Evolutionary conservation across 1,139 yeast genomes (phyloP).

Genomic region (Trichomonascaceae sp.): DNA sequence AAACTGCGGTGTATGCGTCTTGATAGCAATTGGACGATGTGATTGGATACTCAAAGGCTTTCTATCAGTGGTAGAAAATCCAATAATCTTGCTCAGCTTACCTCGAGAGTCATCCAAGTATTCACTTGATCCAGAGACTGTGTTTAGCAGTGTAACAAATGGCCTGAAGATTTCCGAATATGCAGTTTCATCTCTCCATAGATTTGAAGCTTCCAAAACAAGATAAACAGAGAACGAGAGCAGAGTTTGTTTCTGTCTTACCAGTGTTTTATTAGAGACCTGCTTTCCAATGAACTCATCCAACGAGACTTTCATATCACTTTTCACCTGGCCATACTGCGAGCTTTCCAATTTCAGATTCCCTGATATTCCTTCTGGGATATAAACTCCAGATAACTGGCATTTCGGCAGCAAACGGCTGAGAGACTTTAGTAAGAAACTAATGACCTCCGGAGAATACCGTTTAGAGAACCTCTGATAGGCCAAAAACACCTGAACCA

Average conservation of each 20-base stretch:
- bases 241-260: not conserved
- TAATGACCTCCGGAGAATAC: constrained; percentile 64
- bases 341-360: not conserved
- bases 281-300: not conserved
- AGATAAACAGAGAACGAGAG: constrained; percentile 7
- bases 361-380: not conserved
- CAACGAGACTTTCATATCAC: not conserved
- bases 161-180: constrained; percentile 52
- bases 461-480: constrained; percentile 81
- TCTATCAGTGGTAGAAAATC: constrained; percentile 48
- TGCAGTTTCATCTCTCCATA: constrained; percentile 65
- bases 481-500: constrained; percentile 57
- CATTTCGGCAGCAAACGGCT: not conserved
- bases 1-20: constrained; percentile 82
- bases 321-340: not conserved
- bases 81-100: constrained; percentile 46
- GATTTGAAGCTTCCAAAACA: constrained; percentile 19
- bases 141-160: constrained; percentile 25
- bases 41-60: constrained; percentile 75
- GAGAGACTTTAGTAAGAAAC: constrained; percentile 4
- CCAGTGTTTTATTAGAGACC: not conserved
- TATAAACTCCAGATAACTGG: not conserved
- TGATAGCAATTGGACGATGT: constrained; percentile 82
- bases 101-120: constrained; percentile 9
- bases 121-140: constrained; percentile 6